Percentiles rank a stretch among this genome's conserved stretches.
These are phyloP conservation scores for Larix sibirica DNA, from an alignment of 83 land plant species.

Conservation along the genomic window DNA sequence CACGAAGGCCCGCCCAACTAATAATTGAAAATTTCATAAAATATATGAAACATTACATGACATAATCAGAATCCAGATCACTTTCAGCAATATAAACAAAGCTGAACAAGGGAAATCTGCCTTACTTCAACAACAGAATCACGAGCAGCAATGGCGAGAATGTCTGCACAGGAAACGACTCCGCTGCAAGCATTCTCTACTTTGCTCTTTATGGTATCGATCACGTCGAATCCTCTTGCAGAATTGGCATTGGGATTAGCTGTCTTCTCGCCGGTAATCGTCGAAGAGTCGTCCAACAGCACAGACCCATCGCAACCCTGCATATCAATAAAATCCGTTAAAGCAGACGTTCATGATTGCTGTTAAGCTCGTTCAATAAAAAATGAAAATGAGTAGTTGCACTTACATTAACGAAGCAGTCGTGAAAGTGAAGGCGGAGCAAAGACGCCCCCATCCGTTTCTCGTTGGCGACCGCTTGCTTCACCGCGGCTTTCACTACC, in stretches of 20 bases:
- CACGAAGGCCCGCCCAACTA: neutral
- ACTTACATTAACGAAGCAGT: too few relatives aligned
- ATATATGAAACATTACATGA: too few relatives aligned
- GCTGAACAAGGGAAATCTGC: too few relatives aligned
- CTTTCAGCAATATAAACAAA: too few relatives aligned
- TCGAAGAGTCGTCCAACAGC: constrained; percentile 39
- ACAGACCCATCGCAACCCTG: constrained; percentile 78
- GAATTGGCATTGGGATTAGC: constrained; percentile 33
- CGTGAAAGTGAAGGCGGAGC: too few relatives aligned
- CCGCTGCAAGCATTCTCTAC: constrained; percentile 51
- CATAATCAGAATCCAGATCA: too few relatives aligned
- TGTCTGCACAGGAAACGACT: constrained; percentile 80
- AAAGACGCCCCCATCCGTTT: too few relatives aligned
- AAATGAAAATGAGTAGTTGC: too few relatives aligned
- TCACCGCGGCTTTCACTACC: constrained; percentile 16
- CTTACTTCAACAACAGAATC: constrained; percentile 54
- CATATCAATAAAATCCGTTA: neutral
- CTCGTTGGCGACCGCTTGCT: neutral
- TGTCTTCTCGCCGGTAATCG: constrained; percentile 49
- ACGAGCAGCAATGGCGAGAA: constrained; percentile 68
- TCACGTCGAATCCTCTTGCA: constrained; percentile 44
- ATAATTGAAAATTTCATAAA: too few relatives aligned
- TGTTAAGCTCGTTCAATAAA: too few relatives aligned
- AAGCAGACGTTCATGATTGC: too few relatives aligned
- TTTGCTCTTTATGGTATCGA: constrained; percentile 50